Percentiles rank a stretch among this genome's conserved stretches.
Evolutionary conservation across 176 grass and related monocot species (phyloP).

Genomic region (Aegilops umbellulata): DNA sequence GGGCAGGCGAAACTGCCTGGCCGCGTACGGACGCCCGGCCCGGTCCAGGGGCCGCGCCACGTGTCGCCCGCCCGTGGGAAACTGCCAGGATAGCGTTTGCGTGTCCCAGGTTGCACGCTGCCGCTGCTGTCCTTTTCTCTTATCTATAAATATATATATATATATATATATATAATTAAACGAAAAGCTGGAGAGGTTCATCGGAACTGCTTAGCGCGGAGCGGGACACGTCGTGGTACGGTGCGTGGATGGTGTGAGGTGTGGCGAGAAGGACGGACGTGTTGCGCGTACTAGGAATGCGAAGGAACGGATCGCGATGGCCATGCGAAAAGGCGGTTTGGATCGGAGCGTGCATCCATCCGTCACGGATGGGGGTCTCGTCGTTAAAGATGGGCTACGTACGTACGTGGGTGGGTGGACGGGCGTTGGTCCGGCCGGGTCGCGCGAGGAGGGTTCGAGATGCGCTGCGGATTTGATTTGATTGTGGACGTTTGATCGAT

Average conservation of each 20-base stretch:
- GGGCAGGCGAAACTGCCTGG: neutral
- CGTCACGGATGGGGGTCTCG: neutral
- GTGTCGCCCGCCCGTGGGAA: neutral
- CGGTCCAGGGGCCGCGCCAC: neutral
- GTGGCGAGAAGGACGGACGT: neutral
- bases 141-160: too few species aligned
- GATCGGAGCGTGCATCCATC: too few species aligned
- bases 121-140: too few species aligned
- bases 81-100: conserved; percentile 8
- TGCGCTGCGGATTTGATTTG: too few species aligned
- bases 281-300: neutral
- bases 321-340: neutral
- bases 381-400: too few species aligned
- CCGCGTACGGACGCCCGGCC: neutral
- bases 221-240: neutral
- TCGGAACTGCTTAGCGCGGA: neutral
- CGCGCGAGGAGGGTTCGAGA: too few species aligned
- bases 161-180: too few species aligned
- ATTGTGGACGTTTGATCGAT: too few species aligned
- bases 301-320: neutral
- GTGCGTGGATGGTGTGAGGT: too few species aligned
- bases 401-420: too few species aligned
- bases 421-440: too few species aligned
- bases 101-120: neutral
- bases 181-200: neutral